Conservation (phyloP, 768 basidiomycete genomes). For the Rhodotorula sphaerocarpa region DNA sequence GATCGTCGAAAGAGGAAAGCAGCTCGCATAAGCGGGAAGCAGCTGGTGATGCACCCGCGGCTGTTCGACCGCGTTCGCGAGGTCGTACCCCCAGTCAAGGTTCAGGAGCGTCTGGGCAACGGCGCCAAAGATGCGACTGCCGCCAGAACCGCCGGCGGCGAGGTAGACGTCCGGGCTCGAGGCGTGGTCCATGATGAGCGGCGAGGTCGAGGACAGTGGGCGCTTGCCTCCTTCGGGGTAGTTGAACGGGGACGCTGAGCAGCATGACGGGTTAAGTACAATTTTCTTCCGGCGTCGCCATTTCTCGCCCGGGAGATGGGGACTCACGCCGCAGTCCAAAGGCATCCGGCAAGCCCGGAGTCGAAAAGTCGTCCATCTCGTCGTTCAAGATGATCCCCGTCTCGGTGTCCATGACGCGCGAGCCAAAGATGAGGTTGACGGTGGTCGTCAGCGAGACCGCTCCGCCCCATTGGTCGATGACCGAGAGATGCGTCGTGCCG, state of each 20-base stretch:
- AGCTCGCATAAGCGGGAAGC: conserved; percentile 51
- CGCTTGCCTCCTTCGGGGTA: conserved; percentile 82
- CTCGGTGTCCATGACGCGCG: conserved; percentile 70
- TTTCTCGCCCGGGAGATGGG: background rate
- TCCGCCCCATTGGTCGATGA: conserved; percentile 76
- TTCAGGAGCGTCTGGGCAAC: conserved; percentile 67
- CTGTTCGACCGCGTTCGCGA: conserved; percentile 71
- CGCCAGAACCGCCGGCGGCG: conserved; percentile 76
- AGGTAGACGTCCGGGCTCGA: conserved; percentile 54
- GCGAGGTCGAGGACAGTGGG: conserved; percentile 74
- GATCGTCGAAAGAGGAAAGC: background rate
- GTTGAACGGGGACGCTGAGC: conserved; percentile 49
- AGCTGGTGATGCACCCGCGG: conserved; percentile 81
- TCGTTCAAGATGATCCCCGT: conserved; percentile 88
- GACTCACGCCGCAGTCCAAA: conserved; percentile 73
- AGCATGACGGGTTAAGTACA: too few species aligned
- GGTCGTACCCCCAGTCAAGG: conserved; percentile 68
- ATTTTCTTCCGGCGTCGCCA: too few species aligned
- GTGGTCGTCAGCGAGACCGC: conserved; percentile 77
- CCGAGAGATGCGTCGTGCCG: conserved; percentile 86
- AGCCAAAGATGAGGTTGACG: conserved; percentile 83
- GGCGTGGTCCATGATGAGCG: conserved; percentile 66
- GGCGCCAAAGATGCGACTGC: conserved; percentile 71
- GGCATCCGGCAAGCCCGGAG: conserved; percentile 69
- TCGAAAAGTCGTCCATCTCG: conserved; percentile 77